Base-by-base conservation (phyloP, 2,329 filamentous ascomycete species). In the Trichoderma oligosporum region DNA sequence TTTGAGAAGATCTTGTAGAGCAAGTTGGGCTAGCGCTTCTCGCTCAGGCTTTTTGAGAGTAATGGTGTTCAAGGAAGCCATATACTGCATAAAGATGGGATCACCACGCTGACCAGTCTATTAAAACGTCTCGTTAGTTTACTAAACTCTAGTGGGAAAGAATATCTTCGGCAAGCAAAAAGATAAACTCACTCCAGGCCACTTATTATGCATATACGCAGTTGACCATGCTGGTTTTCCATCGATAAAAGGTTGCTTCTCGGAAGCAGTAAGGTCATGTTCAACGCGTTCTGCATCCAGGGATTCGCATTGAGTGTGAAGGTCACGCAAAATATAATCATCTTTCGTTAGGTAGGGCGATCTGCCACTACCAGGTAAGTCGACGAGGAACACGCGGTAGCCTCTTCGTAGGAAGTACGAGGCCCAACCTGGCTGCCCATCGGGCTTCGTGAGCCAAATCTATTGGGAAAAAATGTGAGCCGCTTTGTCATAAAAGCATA, bases 51-150 rank as follows among this genome's bases (percentile, higher is more conserved):
- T 66, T 9, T 59, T 65, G n/a, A 67, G 59, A 4, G 61, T 58
- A 4, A 73, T 66, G 2, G 75, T 72, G 1, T 74, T 68, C 24
- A 78, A 69, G 0, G 73, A 72, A 5, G 74, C 70, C 62, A 74
- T 78, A 63, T 81, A 81, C 1, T 67, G 69, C 58, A 78, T 74
- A 61, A 84, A 84, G 16, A 70, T 65, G 0, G 71, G 62, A 60
- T 83, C 79, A 2, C 76, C 76, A 12, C 65, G 62, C 36, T 61
- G 60, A 1, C 73, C 73, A n/a, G 67, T 67, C 70, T 74, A 29
- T n/a, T n/a, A 12, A 4, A 1, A 4, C 7, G 7, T 14, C 63
- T 25, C 64, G 59, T 24, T 38, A 51, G 54, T 24, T 38, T 36
- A 0, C 4, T 29, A 5, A n/a, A n/a, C 7, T 20, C 39, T 24